Conservation (phyloP, 345 rosid species). For the Euphorbia pulcherrima region DNA sequence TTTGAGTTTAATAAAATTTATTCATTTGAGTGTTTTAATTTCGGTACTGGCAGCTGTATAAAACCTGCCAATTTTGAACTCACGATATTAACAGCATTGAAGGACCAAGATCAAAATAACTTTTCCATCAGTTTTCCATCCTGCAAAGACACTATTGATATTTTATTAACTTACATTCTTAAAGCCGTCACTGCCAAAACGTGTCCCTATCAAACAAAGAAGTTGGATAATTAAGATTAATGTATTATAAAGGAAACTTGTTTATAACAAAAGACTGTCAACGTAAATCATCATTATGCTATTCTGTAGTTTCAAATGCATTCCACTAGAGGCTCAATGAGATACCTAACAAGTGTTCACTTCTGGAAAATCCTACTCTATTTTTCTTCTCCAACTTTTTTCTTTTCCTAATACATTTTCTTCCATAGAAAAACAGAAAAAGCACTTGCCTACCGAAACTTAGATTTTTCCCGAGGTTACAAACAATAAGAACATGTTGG, state of each 20-base stretch:
- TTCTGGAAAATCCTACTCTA: background rate
- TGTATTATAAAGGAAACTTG: background rate
- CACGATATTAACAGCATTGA: background rate
- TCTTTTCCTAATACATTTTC: background rate
- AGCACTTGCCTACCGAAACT: background rate
- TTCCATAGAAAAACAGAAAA: background rate
- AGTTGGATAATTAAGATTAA: slow-evolving; percentile 14
- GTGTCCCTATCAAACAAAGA: slow-evolving; percentile 64
- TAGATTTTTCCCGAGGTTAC: background rate
- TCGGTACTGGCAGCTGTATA: slow-evolving; percentile 83
- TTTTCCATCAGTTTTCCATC: slow-evolving; percentile 14
- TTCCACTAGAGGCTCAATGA: background rate
- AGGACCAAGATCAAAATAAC: background rate
- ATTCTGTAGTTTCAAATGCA: background rate
- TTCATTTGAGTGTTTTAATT: no score
- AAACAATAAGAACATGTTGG: background rate
- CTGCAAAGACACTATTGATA: slow-evolving; percentile 15
- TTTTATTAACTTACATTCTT: slow-evolving; percentile 72
- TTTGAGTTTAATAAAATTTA: no score
- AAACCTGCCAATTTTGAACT: slow-evolving; percentile 52
- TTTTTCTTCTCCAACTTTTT: background rate
- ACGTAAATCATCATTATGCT: background rate
- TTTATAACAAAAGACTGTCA: background rate
- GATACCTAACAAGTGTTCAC: background rate
- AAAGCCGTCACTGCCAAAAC: slow-evolving; percentile 93